phyloP scores from a whole-genome alignment of 192 early-diverging fungal species.

The Dissophora globulifera region DNA sequence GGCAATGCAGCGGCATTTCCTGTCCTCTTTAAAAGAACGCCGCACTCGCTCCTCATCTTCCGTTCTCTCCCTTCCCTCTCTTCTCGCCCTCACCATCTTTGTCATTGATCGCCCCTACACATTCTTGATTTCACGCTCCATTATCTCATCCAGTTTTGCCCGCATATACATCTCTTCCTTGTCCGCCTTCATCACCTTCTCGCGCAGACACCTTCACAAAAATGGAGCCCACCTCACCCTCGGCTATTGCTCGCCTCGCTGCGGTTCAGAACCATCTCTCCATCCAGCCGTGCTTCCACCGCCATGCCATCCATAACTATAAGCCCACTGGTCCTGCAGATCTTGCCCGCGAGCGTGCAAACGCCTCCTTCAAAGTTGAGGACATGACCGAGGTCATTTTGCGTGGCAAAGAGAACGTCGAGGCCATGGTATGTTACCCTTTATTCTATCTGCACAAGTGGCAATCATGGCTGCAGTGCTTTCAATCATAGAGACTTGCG shows the following conservation, averaged over 20 bases:
- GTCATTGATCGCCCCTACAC: no score
- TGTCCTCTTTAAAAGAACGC: no score
- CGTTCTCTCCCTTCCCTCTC: no score
- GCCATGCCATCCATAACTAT: conserved; percentile 49
- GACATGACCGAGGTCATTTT: conserved; percentile 58
- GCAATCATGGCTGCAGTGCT: no score
- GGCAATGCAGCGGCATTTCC: no score
- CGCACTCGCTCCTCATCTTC: no score
- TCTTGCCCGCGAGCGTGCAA: conserved; percentile 63
- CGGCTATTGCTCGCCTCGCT: conserved; percentile 50
- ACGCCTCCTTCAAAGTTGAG: conserved; percentile 63
- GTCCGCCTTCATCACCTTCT: background rate
- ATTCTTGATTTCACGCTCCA: no score
- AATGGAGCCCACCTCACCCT: conserved; percentile 35
- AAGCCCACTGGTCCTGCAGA: conserved; percentile 60
- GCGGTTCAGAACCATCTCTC: conserved; percentile 54
- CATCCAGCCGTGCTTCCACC: conserved; percentile 50
- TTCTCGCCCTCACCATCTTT: no score
- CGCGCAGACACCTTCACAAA: background rate
- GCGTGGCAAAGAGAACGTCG: conserved; percentile 60
- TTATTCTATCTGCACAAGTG: no score
- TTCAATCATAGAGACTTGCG: no score
- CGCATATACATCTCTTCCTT: background rate
- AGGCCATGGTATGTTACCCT: conserved; percentile 57
- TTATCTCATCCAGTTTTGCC: no score